Conservation (phyloP, 2,329 filamentous ascomycete genomes). For the Neoscytalidium dimidiatum region DNA sequence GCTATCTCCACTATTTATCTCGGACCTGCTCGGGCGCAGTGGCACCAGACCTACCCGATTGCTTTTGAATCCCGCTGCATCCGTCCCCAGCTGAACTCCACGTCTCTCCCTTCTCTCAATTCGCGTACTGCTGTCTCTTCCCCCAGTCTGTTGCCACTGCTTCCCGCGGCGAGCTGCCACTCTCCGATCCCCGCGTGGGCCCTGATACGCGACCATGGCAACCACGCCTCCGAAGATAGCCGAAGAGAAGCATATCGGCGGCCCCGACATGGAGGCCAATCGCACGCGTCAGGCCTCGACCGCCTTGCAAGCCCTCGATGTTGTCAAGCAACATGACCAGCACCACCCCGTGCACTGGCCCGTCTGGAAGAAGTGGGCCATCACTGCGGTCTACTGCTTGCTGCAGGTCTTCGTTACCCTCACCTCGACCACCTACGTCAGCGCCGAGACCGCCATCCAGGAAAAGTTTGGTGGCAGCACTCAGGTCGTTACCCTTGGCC, state of each 20-base stretch:
- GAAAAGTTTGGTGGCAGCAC: conserved; percentile 18
- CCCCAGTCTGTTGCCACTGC: not conserved
- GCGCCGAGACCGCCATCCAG: conserved; percentile 17
- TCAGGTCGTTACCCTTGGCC: conserved; percentile 16
- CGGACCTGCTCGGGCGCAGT: conserved; percentile 7
- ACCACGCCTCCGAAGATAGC: conserved; percentile 3
- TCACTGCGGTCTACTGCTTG: conserved; percentile 18
- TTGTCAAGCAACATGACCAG: conserved; percentile 16
- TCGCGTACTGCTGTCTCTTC: not conserved
- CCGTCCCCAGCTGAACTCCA: not conserved
- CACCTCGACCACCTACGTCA: conserved; percentile 17
- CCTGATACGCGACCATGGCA: not conserved
- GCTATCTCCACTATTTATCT: conserved; percentile 21
- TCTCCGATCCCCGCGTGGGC: not conserved
- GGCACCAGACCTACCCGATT: not conserved
- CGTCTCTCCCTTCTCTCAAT: not conserved
- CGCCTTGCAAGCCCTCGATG: conserved; percentile 16
- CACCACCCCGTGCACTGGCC: conserved; percentile 20
- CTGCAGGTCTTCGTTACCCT: conserved; percentile 18
- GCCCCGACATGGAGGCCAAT: conserved; percentile 3
- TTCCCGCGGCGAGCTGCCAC: not conserved
- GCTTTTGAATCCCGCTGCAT: not conserved
- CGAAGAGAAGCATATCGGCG: conserved; percentile 2
- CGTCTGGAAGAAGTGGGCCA: conserved; percentile 16
- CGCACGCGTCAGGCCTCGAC: not conserved